Percentiles rank a stretch among this genome's conserved stretches.
phyloP scores from a whole-genome alignment of 2,329 filamentous ascomycete genomes.

The Harringtonia lauricola region DNA sequence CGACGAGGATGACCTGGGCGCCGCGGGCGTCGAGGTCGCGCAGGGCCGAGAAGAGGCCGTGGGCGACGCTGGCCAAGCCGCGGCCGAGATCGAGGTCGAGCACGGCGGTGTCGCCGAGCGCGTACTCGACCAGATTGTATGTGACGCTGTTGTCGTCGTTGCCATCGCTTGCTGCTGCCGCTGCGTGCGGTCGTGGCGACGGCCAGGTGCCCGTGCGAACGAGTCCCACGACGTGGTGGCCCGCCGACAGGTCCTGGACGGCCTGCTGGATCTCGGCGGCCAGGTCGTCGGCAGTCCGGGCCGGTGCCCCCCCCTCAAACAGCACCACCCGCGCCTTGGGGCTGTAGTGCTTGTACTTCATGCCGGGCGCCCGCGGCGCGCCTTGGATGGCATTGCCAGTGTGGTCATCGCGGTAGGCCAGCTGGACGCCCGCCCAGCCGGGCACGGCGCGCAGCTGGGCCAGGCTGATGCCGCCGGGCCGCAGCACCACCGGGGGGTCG shows the following conservation, averaged over 20 bases:
- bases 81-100: conserved; percentile 66
- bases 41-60: conserved; percentile 78
- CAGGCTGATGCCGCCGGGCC: conserved; percentile 79
- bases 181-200: conserved; percentile 18
- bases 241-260: not conserved
- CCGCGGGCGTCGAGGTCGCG: conserved; percentile 71
- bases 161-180: conserved; percentile 14
- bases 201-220: conserved; percentile 46
- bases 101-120: conserved; percentile 29
- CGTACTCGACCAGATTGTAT: conserved; percentile 26
- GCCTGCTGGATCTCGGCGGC: conserved; percentile 6
- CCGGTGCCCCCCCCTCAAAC: conserved; percentile 47
- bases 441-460: conserved; percentile 62
- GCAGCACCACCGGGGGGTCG: conserved; percentile 66
- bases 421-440: conserved; percentile 71
- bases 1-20: conserved; percentile 79
- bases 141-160: conserved; percentile 14
- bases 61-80: conserved; percentile 64
- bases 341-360: conserved; percentile 99
- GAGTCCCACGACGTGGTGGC: conserved; percentile 29
- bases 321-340: conserved; percentile 78
- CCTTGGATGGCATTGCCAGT: not conserved
- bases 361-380: conserved; percentile 80
- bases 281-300: conserved; percentile 23
- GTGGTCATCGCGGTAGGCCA: conserved; percentile 61